Evolutionary conservation across 2,329 filamentous ascomycete genomes (phyloP), one percentile per base, ranked within the genome.

Genomic region (Botrytis fabae): DNA sequence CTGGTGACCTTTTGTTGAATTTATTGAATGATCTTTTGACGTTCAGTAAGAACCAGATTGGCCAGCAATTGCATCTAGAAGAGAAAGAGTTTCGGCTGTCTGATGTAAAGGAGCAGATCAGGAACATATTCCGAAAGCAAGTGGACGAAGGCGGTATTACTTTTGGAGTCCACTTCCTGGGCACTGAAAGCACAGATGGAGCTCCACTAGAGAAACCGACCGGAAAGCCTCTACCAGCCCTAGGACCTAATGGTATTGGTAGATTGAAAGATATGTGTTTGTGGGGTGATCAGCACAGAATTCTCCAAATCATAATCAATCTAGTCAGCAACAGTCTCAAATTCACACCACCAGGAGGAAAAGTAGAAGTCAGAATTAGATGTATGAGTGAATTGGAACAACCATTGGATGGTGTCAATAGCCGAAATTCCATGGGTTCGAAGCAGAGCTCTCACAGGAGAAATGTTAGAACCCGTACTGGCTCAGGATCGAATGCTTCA

Each of bases 11-110:
- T 9, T 83, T 98, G 12, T 85, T 97, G 3, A 94, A 97, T 79
- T 87, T 98, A 1, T 85, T 98, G 12, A 96, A 96, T 59, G 95
- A 98, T 83, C 85, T 98, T 6, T 84, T 98, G 57, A 97, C 93
- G 51, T 98, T 98, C 82, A 96, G 93, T 80, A 97, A 97, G 82
- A 97, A 98, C 79, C 94, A 97, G 81, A 94, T 97, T 69, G 94
- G 94, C 4, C 93, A 97, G 78, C 90, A 95, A 75, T 84, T 97
- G 61, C 91, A 85, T 59, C 85, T 97, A 1, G 94, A 97, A 77
- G 92, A 97, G 80, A 93, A 89, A 75, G 94, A 97, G 78, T 98
- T 98, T 78, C 86, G 91, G 14, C 81, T 98, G 42, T 90, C 90
- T n/a, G 94, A 98, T 76, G 90, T 97, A 75, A 91, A 91, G 75